phyloP scores from a whole-genome alignment of 441 rosid species.

The Corymbia citriodora region DNA sequence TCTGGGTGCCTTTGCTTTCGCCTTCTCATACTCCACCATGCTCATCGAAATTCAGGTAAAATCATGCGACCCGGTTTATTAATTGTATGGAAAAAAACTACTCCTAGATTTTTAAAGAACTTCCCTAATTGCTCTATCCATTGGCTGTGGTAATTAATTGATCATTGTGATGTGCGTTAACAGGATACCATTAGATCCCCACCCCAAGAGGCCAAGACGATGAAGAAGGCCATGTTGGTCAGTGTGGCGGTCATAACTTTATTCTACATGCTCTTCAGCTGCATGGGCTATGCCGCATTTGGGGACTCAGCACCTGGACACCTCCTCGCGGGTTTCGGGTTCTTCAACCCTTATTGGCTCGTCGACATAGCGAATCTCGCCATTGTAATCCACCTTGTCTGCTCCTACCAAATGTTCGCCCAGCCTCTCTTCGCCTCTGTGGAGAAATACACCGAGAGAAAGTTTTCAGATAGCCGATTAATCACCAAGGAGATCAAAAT shows the following conservation, averaged over 20 bases:
- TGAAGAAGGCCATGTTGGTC: constrained; percentile 4
- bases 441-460: not conserved
- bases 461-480: not conserved
- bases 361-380: constrained; percentile 7
- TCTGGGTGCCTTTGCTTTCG: not conserved
- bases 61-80: not conserved
- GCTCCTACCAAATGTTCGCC: constrained; percentile 7
- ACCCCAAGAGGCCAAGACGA: constrained; percentile 4
- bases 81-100: not conserved
- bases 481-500: not conserved
- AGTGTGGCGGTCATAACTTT: constrained; percentile 3
- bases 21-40: not conserved
- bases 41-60: not conserved
- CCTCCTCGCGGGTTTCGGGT: not conserved
- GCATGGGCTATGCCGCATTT: constrained; percentile 9
- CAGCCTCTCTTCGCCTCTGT: constrained; percentile 6
- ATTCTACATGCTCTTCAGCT: constrained; percentile 10
- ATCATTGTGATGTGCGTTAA: not conserved
- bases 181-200: not conserved
- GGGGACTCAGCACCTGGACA: constrained; percentile 3
- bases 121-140: not conserved
- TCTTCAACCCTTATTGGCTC: not conserved
- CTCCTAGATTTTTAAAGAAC: not conserved
- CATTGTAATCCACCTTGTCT: not conserved
- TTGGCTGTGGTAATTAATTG: not conserved